These are phyloP conservation scores for Hsuehochloa calcarea DNA, from an alignment of 176 grass and related monocot genomes.

Conservation along the genomic window DNA sequence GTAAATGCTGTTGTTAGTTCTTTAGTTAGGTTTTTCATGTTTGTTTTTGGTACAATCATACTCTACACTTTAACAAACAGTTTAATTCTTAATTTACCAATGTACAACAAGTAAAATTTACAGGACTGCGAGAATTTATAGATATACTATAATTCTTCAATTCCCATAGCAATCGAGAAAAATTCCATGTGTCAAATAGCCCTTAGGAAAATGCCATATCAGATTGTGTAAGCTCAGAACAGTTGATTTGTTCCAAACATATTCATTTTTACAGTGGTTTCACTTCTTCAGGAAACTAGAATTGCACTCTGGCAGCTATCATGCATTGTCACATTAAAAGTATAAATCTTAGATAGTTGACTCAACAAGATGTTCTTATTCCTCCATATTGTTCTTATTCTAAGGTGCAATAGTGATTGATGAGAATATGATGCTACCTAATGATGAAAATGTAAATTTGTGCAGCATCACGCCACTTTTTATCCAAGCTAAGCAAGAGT, in stretches of 20 bases:
- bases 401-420: neutral
- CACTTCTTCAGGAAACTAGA: neutral
- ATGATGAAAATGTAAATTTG: no score
- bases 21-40: neutral
- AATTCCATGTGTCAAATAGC: neutral
- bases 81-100: neutral
- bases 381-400: neutral
- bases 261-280: neutral
- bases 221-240: neutral
- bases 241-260: neutral
- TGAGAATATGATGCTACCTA: no score
- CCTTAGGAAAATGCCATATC: neutral
- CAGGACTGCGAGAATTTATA: neutral
- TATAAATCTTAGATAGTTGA: no score
- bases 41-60: neutral
- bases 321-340: no score
- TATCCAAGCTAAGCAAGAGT: no score
- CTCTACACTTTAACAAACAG: neutral
- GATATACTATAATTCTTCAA: neutral
- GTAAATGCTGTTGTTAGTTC: neutral
- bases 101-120: neutral
- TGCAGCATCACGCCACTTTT: no score
- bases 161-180: neutral
- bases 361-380: neutral
- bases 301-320: neutral